Evolutionary conservation across 768 basidiomycete genomes (phyloP).

Genomic region (Guyanaporus albipodus): DNA sequence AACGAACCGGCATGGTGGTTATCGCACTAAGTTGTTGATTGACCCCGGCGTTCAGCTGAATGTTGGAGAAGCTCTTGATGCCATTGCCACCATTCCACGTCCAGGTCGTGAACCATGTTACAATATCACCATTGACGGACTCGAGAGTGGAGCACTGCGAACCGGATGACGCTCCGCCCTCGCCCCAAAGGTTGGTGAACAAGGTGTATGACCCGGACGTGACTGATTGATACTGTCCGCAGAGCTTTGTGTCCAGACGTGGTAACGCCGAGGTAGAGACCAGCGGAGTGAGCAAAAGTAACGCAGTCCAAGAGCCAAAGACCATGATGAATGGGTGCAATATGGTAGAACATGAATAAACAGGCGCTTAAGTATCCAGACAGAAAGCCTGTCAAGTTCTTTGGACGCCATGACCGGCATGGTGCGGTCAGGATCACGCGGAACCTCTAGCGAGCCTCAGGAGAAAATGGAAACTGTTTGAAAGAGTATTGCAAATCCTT

Average conservation of each 20-base stretch:
- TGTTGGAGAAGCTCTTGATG: slow-evolving; percentile 56
- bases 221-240: slow-evolving; percentile 34
- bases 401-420: not conserved
- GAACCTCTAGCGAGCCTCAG: not conserved
- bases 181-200: slow-evolving; percentile 48
- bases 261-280: not conserved
- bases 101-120: slow-evolving; percentile 54
- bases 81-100: slow-evolving; percentile 45
- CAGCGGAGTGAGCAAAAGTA: not conserved
- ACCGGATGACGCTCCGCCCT: slow-evolving; percentile 40
- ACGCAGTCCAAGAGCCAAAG: not conserved
- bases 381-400: not conserved
- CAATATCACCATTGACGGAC: slow-evolving; percentile 41
- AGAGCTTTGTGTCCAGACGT: not conserved
- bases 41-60: slow-evolving; percentile 39
- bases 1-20: slow-evolving; percentile 48
- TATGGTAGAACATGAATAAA: not conserved
- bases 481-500: not conserved
- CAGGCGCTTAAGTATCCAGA: slow-evolving; percentile 6
- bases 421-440: not conserved
- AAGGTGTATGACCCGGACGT: slow-evolving; percentile 22
- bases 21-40: slow-evolving; percentile 18
- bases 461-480: not conserved
- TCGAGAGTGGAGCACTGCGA: slow-evolving; percentile 48
- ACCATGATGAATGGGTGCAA: not conserved